Conservation (phyloP, 768 basidiomycete genomes). For the Rickenella mellea region DNA sequence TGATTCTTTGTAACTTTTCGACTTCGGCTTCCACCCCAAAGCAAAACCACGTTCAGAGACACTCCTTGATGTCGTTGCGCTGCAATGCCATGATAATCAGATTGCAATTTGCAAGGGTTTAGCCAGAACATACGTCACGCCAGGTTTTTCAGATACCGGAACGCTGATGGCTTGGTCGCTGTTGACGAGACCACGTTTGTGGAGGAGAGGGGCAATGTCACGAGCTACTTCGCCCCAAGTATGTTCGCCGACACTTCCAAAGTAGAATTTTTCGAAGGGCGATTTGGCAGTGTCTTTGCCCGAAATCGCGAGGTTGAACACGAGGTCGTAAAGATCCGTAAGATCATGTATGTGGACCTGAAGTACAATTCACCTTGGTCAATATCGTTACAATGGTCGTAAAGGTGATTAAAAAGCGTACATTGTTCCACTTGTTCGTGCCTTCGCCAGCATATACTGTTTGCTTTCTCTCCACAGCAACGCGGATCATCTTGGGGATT, state of each 20-base stretch:
- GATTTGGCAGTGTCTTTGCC: conserved; percentile 4
- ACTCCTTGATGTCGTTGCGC: conserved; percentile 32
- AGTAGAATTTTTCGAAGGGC: conserved; percentile 16
- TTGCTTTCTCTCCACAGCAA: conserved; percentile 12
- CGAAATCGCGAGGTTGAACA: conserved; percentile 13
- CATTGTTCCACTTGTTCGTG: conserved; percentile 17
- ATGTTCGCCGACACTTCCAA: conserved; percentile 13
- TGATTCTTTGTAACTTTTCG: too few relatives aligned
- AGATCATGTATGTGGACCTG: conserved; percentile 18
- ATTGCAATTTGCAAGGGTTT: too few relatives aligned
- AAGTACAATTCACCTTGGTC: too few relatives aligned
- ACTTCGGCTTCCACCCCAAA: conserved; percentile 45
- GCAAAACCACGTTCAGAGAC: conserved; percentile 29
- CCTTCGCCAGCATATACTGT: conserved; percentile 17
- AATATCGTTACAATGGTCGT: too few relatives aligned
- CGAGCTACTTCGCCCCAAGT: conserved; percentile 13
- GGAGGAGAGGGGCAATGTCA: conserved; percentile 8
- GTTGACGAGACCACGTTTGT: conserved; percentile 5
- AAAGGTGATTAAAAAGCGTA: neutral
- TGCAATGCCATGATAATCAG: too few relatives aligned
- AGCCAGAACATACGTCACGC: too few relatives aligned
- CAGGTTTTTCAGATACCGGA: conserved; percentile 4
- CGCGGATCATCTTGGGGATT: conserved; percentile 16
- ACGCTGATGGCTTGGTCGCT: conserved; percentile 9
- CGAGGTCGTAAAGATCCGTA: conserved; percentile 14